Evolutionary conservation across 192 early-diverging fungal species (phyloP).

Genomic region (Geosiphon pyriformis): DNA sequence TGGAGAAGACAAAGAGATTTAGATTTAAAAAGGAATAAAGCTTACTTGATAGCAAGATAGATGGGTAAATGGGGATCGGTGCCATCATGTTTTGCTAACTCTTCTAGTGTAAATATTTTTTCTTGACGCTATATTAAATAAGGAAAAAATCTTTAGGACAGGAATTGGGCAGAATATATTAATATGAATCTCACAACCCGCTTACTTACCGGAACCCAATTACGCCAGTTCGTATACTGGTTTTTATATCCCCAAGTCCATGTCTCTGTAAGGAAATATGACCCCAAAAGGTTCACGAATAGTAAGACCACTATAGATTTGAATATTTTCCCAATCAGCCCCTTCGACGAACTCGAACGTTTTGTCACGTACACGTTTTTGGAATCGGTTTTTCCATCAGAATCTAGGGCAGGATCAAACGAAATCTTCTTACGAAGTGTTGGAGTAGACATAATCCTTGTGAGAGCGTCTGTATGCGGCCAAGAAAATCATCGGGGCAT

Average conservation of each 20-base stretch:
- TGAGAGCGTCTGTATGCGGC: no score
- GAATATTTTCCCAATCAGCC: background rate
- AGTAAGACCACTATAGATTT: slow-evolving; percentile 25
- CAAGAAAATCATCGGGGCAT: background rate
- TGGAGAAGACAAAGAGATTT: background rate
- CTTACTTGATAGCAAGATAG: slow-evolving; percentile 83
- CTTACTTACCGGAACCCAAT: slow-evolving; percentile 63
- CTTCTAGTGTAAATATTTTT: slow-evolving; percentile 63
- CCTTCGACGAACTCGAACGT: no score
- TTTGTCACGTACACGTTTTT: no score
- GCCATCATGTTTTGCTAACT: slow-evolving; percentile 83
- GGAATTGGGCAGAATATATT: no score
- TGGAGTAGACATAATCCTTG: no score
- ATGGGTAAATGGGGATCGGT: slow-evolving; percentile 72
- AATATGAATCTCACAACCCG: no score
- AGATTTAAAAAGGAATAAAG: background rate
- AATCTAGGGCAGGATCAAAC: background rate
- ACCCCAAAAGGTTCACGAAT: slow-evolving; percentile 46
- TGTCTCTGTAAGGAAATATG: slow-evolving; percentile 69
- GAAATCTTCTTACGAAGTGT: background rate
- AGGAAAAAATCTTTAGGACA: no score
- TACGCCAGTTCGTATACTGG: slow-evolving; percentile 65
- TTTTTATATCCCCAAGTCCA: slow-evolving; percentile 70
- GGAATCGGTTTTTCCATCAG: background rate
- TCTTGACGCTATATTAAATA: slow-evolving; percentile 29